Evolutionary conservation across 441 rosid genomes (phyloP).

Genomic region (Gossypium schwendimanii): DNA sequence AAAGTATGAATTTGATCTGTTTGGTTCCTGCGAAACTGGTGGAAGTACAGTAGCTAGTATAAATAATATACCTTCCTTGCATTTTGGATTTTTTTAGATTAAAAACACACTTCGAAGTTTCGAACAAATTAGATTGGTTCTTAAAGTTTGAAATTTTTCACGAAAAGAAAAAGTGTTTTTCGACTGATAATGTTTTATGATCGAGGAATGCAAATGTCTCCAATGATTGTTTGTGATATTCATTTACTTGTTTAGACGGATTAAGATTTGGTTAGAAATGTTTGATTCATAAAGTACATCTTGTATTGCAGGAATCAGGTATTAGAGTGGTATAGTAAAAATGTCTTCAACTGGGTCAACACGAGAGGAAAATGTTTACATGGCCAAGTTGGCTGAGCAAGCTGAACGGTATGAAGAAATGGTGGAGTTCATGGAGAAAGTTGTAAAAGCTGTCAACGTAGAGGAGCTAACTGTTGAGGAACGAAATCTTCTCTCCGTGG

Average conservation of each 20-base stretch:
- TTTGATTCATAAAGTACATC: background rate
- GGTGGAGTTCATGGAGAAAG: constrained; percentile 96
- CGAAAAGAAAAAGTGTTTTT: background rate
- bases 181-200: background rate
- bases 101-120: too few species aligned
- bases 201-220: background rate
- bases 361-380: constrained; percentile 52
- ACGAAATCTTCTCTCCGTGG: constrained; percentile 88
- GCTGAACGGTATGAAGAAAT: constrained; percentile 93
- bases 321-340: constrained; percentile 24
- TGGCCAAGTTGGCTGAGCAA: constrained; percentile 60
- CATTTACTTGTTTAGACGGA: background rate
- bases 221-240: background rate
- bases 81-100: background rate
- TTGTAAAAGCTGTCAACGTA: constrained; percentile 61
- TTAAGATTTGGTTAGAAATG: background rate
- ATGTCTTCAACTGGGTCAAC: constrained; percentile 57
- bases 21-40: constrained; percentile 7
- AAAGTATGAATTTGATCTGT: background rate
- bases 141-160: background rate
- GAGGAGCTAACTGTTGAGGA: constrained; percentile 93
- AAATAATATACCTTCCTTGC: background rate
- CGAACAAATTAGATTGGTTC: background rate
- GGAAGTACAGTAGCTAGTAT: background rate
- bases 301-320: constrained; percentile 12